phyloP scores from a whole-genome alignment of 495 filamentous ascomycete species.

The Lepraria neglecta region DNA sequence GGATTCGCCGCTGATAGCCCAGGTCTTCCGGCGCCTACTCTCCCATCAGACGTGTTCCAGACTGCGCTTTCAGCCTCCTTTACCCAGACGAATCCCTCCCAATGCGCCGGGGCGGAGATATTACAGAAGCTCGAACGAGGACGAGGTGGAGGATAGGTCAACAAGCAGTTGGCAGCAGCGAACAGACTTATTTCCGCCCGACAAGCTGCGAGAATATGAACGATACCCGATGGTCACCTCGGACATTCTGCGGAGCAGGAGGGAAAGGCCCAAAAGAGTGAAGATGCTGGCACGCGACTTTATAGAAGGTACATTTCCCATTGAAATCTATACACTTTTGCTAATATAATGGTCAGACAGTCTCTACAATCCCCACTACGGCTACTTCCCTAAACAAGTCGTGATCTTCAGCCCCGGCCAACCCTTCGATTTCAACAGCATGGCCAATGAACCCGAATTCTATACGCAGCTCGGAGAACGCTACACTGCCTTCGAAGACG shows the following conservation, averaged over 20 bases:
- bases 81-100: constrained; percentile 32
- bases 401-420: constrained; percentile 91
- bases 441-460: constrained; percentile 81
- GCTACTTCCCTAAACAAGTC: constrained; percentile 95
- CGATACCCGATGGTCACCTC: constrained; percentile 80
- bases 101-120: constrained; percentile 20
- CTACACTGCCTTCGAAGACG: constrained; percentile 86
- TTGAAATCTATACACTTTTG: constrained; percentile 1
- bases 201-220: constrained; percentile 72
- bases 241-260: constrained; percentile 60
- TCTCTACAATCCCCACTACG: constrained; percentile 94
- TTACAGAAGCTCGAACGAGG: constrained; percentile 14
- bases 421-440: constrained; percentile 81
- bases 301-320: constrained; percentile 67
- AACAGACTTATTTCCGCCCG: constrained; percentile 58
- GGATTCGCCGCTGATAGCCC: constrained; percentile 74
- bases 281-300: constrained; percentile 98
- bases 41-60: constrained; percentile 61
- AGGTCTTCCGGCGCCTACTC: constrained; percentile 79
- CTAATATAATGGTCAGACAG: constrained; percentile 55
- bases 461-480: constrained; percentile 63
- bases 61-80: constrained; percentile 42
- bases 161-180: constrained; percentile 76
- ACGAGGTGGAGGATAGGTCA: constrained; percentile 25
- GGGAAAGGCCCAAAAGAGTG: constrained; percentile 73